phyloP scores from a whole-genome alignment of 148 eudicot species.

The Cornus florida region DNA sequence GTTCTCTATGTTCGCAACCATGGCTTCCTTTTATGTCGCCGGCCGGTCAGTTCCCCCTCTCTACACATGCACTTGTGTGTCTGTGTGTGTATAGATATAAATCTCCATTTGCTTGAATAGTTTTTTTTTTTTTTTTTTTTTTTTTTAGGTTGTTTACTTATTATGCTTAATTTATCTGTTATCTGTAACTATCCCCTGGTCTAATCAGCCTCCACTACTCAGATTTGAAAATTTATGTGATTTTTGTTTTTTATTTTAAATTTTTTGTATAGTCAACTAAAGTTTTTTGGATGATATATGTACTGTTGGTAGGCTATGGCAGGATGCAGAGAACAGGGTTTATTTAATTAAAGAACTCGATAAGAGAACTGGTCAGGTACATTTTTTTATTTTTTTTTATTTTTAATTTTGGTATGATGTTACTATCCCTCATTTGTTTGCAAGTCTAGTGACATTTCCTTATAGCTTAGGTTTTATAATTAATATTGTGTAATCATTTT shows the following conservation, averaged over 20 bases:
- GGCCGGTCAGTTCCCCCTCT: slow-evolving; percentile 41
- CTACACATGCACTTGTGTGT: neutral
- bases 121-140: neutral
- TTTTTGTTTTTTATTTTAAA: neutral
- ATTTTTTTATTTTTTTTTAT: neutral
- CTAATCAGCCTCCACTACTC: neutral
- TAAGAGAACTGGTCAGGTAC: slow-evolving; percentile 66
- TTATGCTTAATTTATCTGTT: neutral
- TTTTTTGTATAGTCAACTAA: neutral
- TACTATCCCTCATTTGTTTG: neutral
- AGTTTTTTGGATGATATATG: too few species aligned
- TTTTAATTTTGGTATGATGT: neutral
- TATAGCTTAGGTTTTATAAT: too few species aligned
- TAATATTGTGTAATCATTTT: too few species aligned
- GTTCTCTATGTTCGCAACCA: slow-evolving; percentile 75
- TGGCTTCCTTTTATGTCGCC: slow-evolving; percentile 75
- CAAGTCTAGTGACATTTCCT: neutral
- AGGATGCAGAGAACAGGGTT: slow-evolving; percentile 74
- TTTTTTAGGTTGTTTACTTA: neutral
- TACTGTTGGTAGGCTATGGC: slow-evolving; percentile 69
- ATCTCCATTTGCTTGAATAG: neutral
- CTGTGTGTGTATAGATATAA: too few species aligned
- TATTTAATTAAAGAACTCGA: slow-evolving; percentile 69
- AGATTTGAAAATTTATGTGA: neutral
- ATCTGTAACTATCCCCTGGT: neutral